These are phyloP conservation scores for Sordariomycetes sp. DNA, from an alignment of 2,329 filamentous ascomycete genomes.

Conservation along the genomic window DNA sequence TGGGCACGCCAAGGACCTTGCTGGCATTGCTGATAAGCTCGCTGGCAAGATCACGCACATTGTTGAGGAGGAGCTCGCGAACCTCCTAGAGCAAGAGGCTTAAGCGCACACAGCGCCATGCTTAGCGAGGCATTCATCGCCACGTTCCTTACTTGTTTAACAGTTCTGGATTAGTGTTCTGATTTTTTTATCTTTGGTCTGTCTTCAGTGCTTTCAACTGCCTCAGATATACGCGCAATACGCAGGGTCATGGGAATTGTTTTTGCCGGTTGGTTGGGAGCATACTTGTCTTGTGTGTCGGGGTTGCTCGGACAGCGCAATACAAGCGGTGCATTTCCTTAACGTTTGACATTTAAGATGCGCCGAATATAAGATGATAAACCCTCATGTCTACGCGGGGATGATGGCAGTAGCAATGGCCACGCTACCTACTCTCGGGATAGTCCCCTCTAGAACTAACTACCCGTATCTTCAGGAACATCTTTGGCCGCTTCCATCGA, in stretches of 20 bases:
- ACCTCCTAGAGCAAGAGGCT: conserved; percentile 24
- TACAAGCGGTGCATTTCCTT: conserved; percentile 1
- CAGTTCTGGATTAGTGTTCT: conserved; percentile 12
- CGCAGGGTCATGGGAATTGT: conserved; percentile 3
- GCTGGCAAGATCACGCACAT: conserved; percentile 49
- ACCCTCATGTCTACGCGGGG: neutral
- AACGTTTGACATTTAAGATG: neutral
- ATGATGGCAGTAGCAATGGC: neutral
- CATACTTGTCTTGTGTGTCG: conserved; percentile 4
- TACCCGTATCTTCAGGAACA: no score
- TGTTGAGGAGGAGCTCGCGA: conserved; percentile 45
- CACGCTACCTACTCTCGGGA: no score
- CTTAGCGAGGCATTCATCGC: neutral
- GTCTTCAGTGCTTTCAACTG: conserved; percentile 1
- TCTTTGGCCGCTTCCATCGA: no score
- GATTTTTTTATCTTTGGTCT: conserved; percentile 7
- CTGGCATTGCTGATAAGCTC: conserved; percentile 45
- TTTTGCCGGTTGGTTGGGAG: conserved; percentile 3
- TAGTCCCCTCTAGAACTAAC: no score
- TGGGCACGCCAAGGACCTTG: conserved; percentile 38
- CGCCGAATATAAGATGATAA: neutral
- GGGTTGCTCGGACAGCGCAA: conserved; percentile 4
- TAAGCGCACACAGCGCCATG: neutral
- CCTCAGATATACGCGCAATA: conserved; percentile 5
- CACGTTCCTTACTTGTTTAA: conserved; percentile 13